Percentiles rank a stretch among this genome's conserved stretches.
Evolutionary conservation across 495 filamentous ascomycete species (phyloP).

Genomic region (Jackrogersella minutella): DNA sequence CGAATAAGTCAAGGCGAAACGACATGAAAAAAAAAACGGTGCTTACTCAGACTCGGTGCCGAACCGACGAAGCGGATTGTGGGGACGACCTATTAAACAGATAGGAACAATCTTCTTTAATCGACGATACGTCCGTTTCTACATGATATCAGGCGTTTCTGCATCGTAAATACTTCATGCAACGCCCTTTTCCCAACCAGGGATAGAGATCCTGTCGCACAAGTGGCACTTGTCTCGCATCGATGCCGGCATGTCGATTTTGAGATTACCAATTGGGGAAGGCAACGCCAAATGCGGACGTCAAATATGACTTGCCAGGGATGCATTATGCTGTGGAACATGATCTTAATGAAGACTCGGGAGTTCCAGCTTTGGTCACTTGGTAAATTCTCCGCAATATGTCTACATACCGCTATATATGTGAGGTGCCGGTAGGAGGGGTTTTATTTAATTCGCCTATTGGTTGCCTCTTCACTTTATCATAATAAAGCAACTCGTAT

Average conservation of each 20-base stretch:
- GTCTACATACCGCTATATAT: no score
- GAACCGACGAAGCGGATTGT: neutral
- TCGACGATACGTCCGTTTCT: neutral
- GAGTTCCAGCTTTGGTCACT: no score
- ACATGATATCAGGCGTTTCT: neutral
- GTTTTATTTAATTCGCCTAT: no score
- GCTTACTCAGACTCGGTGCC: constrained; percentile 10
- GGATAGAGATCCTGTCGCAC: neutral
- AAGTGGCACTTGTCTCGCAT: neutral
- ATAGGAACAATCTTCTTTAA: neutral
- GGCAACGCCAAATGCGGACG: neutral
- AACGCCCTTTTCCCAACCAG: neutral
- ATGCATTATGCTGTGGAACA: constrained; percentile 10
- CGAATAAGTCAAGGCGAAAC: neutral
- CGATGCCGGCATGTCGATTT: neutral
- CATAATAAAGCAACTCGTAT: neutral
- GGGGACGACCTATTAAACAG: neutral
- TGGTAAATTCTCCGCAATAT: no score
- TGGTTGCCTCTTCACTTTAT: neutral
- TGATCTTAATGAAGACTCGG: neutral
- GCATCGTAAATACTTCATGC: neutral
- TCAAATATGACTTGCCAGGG: neutral
- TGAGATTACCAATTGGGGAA: neutral
- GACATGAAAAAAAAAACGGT: neutral
- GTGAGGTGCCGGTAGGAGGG: no score